phyloP scores from a whole-genome alignment of 2,329 filamentous ascomycete genomes.

The Paecilomyces sp. region DNA sequence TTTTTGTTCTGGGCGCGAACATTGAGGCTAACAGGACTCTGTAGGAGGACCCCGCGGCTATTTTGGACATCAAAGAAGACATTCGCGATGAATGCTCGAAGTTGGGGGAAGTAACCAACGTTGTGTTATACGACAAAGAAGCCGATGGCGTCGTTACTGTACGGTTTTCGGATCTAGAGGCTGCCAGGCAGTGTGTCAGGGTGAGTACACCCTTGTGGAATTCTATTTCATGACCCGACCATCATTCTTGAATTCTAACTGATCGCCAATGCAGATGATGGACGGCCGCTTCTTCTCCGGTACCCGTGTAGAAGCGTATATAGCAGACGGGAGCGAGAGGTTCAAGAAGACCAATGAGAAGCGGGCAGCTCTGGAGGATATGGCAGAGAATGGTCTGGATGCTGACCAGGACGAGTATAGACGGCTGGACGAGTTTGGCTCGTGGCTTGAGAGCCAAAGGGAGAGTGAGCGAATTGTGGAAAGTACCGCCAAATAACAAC shows the following conservation, averaged over 20 bases:
- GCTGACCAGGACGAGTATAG: slow-evolving; percentile 36
- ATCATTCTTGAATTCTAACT: background rate
- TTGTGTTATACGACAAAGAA: slow-evolving; percentile 84
- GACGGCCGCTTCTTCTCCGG: slow-evolving; percentile 73
- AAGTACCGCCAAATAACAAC: slow-evolving; percentile 12
- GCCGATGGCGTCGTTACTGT: slow-evolving; percentile 77
- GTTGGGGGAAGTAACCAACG: slow-evolving; percentile 80
- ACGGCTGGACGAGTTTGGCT: slow-evolving; percentile 43
- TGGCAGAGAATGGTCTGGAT: slow-evolving; percentile 39
- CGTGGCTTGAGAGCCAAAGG: slow-evolving; percentile 33
- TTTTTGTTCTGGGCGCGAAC: background rate
- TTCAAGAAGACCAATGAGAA: slow-evolving; percentile 60
- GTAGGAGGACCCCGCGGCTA: slow-evolving; percentile 67
- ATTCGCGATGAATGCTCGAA: slow-evolving; percentile 85
- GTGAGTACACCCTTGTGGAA: slow-evolving; percentile 22
- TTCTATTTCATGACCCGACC: background rate
- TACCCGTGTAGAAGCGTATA: slow-evolving; percentile 61
- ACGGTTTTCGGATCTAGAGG: slow-evolving; percentile 64
- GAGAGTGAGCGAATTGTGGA: slow-evolving; percentile 15
- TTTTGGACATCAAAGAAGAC: slow-evolving; percentile 91
- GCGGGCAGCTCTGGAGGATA: slow-evolving; percentile 35
- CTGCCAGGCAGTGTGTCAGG: slow-evolving; percentile 63
- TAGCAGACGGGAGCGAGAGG: slow-evolving; percentile 63
- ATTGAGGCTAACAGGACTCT: slow-evolving; percentile 10
- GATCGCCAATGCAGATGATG: slow-evolving; percentile 48